Percentiles rank a stretch among this genome's conserved stretches.
Conservation (phyloP, 129 eudicot genomes). For the Ambrosia artemisiifolia region DNA sequence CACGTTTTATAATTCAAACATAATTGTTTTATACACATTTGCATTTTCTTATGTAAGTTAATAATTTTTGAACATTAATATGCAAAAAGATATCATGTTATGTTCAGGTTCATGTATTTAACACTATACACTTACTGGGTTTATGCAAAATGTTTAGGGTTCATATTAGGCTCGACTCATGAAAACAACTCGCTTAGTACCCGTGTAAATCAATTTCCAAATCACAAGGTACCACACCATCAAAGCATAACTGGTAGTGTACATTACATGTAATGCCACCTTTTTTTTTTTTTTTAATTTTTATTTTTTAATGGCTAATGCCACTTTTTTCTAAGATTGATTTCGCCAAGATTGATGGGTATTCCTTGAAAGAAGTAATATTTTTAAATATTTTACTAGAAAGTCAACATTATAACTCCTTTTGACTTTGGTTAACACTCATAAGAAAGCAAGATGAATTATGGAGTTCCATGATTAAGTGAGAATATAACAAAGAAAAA, state of each 20-base stretch:
- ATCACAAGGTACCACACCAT: neutral
- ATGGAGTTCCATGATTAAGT: constrained; percentile 27
- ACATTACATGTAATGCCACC: neutral
- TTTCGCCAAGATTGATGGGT: neutral
- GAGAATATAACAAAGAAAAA: constrained; percentile 26
- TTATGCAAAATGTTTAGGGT: too few relatives aligned
- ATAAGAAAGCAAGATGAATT: constrained; percentile 21
- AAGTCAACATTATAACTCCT: constrained; percentile 7
- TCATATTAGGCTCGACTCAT: too few relatives aligned
- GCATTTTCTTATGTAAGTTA: too few relatives aligned
- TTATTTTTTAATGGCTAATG: neutral
- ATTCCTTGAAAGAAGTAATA: neutral
- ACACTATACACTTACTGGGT: too few relatives aligned
- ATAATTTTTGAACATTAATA: too few relatives aligned
- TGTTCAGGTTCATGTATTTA: too few relatives aligned
- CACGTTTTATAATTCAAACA: too few relatives aligned
- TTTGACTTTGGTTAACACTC: constrained; percentile 3
- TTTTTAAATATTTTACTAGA: neutral
- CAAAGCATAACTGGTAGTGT: neutral
- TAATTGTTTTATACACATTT: too few relatives aligned
- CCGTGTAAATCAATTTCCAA: neutral
- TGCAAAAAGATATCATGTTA: too few relatives aligned
- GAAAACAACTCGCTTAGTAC: too few relatives aligned
- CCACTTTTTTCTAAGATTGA: neutral
- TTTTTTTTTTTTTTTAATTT: neutral